phyloP scores from a whole-genome alignment of 2,329 filamentous ascomycete species.

The Aspergillus quadrilineatus region DNA sequence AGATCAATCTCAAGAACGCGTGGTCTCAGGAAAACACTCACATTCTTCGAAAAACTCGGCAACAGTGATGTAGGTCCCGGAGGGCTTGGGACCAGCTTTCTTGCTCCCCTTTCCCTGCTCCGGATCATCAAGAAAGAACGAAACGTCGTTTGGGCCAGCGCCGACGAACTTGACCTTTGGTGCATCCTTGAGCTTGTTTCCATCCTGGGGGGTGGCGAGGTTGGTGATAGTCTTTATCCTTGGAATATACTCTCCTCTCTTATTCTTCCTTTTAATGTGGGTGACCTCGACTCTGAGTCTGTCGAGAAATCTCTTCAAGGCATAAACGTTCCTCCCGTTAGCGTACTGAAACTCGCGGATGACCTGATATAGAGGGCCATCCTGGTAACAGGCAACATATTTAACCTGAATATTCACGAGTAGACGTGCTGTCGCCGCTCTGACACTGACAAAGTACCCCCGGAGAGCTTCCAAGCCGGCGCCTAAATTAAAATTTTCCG shows the following conservation, averaged over 20 bases:
- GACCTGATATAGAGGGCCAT: conserved; percentile 41
- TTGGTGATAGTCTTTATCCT: conserved; percentile 49
- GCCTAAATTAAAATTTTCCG: conserved; percentile 45
- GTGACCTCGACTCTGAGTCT: conserved; percentile 41
- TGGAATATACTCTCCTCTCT: conserved; percentile 32
- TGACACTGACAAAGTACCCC: conserved; percentile 63
- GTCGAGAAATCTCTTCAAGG: conserved; percentile 39
- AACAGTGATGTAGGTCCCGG: conserved; percentile 52
- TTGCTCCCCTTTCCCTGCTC: conserved; percentile 30
- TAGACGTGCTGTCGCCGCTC: conserved; percentile 57
- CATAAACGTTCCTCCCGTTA: conserved; percentile 21
- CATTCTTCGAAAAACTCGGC: conserved; percentile 50
- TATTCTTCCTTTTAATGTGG: conserved; percentile 42
- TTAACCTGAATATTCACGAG: conserved; percentile 65
- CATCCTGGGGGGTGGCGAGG: conserved; percentile 45
- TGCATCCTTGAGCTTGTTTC: conserved; percentile 31
- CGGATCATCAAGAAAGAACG: conserved; percentile 51
- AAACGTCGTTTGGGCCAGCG: conserved; percentile 53
- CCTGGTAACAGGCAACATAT: conserved; percentile 58
- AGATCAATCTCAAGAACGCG: background rate
- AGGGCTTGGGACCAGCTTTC: conserved; percentile 32
- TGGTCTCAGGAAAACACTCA: conserved; percentile 26
- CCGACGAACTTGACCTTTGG: conserved; percentile 40
- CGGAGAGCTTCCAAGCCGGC: conserved; percentile 57
- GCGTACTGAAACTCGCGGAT: conserved; percentile 34